Evolutionary conservation across 2,329 filamentous ascomycete genomes (phyloP).

Genomic region (Fusarium sp.): DNA sequence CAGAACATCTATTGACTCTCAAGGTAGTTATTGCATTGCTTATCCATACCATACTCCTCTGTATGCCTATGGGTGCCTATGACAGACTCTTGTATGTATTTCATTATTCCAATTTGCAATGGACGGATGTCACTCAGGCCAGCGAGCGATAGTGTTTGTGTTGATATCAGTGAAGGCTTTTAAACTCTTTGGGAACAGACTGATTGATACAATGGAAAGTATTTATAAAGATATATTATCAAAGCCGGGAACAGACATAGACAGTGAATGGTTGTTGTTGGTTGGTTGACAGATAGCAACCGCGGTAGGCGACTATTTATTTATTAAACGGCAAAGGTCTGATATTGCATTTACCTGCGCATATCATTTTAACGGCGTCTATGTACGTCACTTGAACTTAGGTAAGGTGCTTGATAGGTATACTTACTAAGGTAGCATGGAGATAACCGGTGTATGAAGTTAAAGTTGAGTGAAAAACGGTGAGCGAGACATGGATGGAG

Average conservation of each 20-base stretch:
- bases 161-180: background rate
- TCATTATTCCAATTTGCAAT: background rate
- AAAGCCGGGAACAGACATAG: background rate
- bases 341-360: background rate
- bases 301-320: constrained; percentile 1
- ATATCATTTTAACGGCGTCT: background rate
- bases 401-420: background rate
- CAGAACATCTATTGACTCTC: background rate
- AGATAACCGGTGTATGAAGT: background rate
- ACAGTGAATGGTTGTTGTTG: background rate
- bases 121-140: background rate
- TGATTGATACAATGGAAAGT: background rate
- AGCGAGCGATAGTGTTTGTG: background rate
- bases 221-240: background rate
- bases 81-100: background rate
- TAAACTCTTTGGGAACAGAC: background rate
- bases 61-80: background rate
- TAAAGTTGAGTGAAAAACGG: background rate
- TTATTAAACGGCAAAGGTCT: background rate
- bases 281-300: background rate
- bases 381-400: constrained; percentile 9
- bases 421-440: background rate
- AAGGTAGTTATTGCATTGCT: background rate
- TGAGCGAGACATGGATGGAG: background rate
- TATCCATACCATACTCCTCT: background rate